Conservation (phyloP, 2,329 filamentous ascomycete genomes). For the Ascosphaera aggregata region DNA sequence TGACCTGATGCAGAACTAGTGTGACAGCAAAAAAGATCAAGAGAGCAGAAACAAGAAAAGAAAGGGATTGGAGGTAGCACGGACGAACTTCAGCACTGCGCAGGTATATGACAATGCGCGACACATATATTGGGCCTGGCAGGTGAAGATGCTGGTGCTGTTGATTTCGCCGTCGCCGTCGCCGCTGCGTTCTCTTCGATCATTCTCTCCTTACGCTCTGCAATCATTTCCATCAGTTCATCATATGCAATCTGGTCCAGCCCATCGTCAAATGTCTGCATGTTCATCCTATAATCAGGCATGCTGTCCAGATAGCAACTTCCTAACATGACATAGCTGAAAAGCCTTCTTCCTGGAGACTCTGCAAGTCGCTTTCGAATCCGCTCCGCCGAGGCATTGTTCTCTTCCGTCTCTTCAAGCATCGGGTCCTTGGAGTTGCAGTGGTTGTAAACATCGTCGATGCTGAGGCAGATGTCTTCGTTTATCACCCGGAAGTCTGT, state of each 20-base stretch:
- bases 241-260: background rate
- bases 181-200: too few relatives aligned
- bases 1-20: too few relatives aligned
- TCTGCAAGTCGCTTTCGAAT: background rate
- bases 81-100: too few relatives aligned
- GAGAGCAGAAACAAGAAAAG: background rate
- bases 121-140: too few relatives aligned
- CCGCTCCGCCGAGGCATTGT: background rate
- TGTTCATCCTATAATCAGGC: background rate
- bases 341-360: background rate
- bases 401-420: background rate
- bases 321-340: background rate
- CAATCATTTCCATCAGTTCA: background rate
- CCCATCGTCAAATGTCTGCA: background rate
- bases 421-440: background rate
- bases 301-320: slow-evolving; percentile 1
- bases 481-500: background rate
- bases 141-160: too few relatives aligned
- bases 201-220: background rate
- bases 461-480: background rate
- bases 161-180: too few relatives aligned
- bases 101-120: too few relatives aligned
- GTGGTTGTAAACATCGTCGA: background rate
- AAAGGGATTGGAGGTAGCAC: too few relatives aligned
- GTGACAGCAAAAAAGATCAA: background rate